Evolutionary conservation across 768 basidiomycete genomes (phyloP), one percentile per base, ranked within the genome.

Genomic region (Termitomyces bulborhizus): DNA sequence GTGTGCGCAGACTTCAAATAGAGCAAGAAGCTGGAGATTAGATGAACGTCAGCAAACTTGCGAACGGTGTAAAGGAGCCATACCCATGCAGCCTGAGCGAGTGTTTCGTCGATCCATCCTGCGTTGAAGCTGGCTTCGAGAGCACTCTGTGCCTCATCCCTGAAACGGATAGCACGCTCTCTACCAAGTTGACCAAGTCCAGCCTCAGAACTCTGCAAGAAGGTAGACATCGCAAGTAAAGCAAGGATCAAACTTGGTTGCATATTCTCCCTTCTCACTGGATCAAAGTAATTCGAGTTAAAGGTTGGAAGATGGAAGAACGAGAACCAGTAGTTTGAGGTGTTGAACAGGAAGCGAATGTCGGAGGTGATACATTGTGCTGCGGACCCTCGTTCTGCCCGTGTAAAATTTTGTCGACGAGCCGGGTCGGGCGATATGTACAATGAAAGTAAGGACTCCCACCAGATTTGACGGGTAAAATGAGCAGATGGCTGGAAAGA

Each of bases 1-100:
- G 65, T 90, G 86, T 0, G 84, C 77, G 57, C 82, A 87, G 54
- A 88, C 69, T 65, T 90, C 86, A 58, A 90, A 90, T 58, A 88
- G 69, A 11, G 88, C 79, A 40, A 90, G 68, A 36, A 91, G 67
- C 88, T 89, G 48, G 6, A 21, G 41, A 4, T n/a, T 11, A n/a
- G 16, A 18, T 32, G 46, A 53, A 41, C 18, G 6, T 47, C 15
- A 47, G 54, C 18, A 51, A 42, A n/a, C 44, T 15, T 50, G 43
- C 7, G 34, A 40, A 55, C 4, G 52, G 55, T 39, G 42, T 41
- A 27, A 36, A 2, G 26, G 43, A 53, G 11, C 21, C 80, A 60
- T 66, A 88, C 88, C 85, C 85, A 90, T 53, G 86, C 84, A 37
- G 87, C 85, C 68, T 90, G 85, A 12, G 83, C 86, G 6, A 90